A percentile compares a stretch with the other conserved stretches of the same genome.
These are phyloP conservation scores for Stereum hirsutum DNA, from an alignment of 1,284 basidiomycete species.

Conservation along the genomic window DNA sequence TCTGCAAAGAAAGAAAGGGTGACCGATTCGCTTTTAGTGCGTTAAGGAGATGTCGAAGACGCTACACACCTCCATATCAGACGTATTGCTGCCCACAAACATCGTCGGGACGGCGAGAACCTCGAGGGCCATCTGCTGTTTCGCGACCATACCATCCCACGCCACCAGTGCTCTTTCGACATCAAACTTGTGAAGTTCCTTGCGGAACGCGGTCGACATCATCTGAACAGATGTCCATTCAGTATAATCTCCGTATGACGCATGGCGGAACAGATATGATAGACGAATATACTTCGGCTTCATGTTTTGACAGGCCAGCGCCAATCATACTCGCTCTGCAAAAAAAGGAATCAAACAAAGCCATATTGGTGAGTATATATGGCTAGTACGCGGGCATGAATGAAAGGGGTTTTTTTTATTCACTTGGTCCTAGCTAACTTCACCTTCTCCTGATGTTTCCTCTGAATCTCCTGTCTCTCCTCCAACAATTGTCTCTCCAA, in stretches of 20 bases:
- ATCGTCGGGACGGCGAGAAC: slow-evolving; percentile 58
- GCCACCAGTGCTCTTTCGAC: slow-evolving; percentile 51
- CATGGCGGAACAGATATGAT: neutral
- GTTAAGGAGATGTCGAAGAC: too few relatives aligned
- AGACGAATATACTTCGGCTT: slow-evolving; percentile 42
- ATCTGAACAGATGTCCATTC: slow-evolving; percentile 36
- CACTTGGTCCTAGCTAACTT: slow-evolving; percentile 58
- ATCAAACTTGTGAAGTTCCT: slow-evolving; percentile 59
- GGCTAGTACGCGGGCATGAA: too few relatives aligned
- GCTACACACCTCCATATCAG: slow-evolving; percentile 46
- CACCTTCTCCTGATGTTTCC: slow-evolving; percentile 60
- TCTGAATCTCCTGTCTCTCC: slow-evolving; percentile 49
- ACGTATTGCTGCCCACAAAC: slow-evolving; percentile 40
- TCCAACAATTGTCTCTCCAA: slow-evolving; percentile 58
- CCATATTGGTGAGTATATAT: slow-evolving; percentile 13
- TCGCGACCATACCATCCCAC: slow-evolving; percentile 64
- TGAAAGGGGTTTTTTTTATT: too few relatives aligned
- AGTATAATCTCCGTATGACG: too few relatives aligned
- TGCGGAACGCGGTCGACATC: slow-evolving; percentile 50
- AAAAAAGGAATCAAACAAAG: neutral
- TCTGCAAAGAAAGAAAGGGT: slow-evolving; percentile 19
- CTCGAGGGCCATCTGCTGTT: slow-evolving; percentile 58
- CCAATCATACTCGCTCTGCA: slow-evolving; percentile 56
- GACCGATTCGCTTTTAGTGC: slow-evolving; percentile 1
- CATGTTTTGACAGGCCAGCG: slow-evolving; percentile 52